Evolutionary conservation across 441 rosid genomes (phyloP), one percentile per base, ranked within the genome.

Genomic region (Erodium trifolium): DNA sequence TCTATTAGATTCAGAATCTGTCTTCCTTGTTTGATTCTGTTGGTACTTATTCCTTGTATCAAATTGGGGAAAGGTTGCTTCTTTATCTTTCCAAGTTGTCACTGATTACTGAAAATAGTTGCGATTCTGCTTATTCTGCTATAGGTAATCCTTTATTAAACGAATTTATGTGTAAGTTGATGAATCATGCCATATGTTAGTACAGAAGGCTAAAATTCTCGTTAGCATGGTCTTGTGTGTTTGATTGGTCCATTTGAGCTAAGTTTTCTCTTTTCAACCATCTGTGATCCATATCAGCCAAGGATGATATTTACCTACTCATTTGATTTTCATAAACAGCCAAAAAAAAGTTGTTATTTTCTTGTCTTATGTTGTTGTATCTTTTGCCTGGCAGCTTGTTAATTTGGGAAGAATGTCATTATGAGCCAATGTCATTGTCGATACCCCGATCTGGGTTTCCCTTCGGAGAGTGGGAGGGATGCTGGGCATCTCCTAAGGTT

Each of bases 401-500:
- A 73, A 86, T 91, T 64, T 93, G 97, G 97, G 99, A 93, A 78
- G 97, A 88, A 76, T 88, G 88, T 71, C 80, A 85, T 68, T 75
- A 75, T 34, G 86, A 86, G 79, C 73, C 86, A 5, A 47, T 66
- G 10, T 75, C 73, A 59, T 65, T 71, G 72, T 73, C 82, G 3
- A 65, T 34, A 69, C 77, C 81, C 17, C 67, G 71, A 57, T 47
- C 74, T 47, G 78, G 71, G 47, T 29, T 73, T 51, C 71, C 83
- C 19, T 77, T 77, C 51, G 85, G 81, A 72, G 87, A 73, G 66
- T 76, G 78, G 78, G 86, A 81, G 68, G 84, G 82, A 72, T 66
- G 63, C 70, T 72, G 77, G 72, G 80, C 71, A 41, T 76, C 69
- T 53, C 49, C 73, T 39, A 81, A 73, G 55, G 67, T 59, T 67